Evolutionary conservation across 139 green algal genomes (phyloP).

Genomic region (Chlorella sorokiniana): DNA sequence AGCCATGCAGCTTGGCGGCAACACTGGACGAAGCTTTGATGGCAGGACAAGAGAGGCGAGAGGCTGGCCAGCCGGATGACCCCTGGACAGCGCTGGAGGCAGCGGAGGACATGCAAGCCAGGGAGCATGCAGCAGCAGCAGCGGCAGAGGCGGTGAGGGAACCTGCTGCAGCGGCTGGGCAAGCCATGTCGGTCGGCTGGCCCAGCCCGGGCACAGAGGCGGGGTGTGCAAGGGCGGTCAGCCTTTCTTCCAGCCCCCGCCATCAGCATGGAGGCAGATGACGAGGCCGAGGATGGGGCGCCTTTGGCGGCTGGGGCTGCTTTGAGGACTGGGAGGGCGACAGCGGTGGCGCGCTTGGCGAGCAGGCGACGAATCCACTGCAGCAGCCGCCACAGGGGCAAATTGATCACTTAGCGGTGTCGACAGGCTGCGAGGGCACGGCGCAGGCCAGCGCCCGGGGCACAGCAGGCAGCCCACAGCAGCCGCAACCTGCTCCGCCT

Average conservation of each 20-base stretch:
- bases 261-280: no score
- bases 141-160: neutral
- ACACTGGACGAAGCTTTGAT: neutral
- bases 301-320: neutral
- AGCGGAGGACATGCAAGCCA: neutral
- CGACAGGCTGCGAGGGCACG: neutral
- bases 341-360: no score
- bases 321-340: neutral
- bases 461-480: neutral
- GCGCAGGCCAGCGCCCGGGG: neutral
- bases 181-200: no score
- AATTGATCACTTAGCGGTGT: neutral
- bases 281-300: neutral
- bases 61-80: neutral
- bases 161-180: neutral
- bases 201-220: no score
- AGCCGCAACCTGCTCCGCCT: neutral
- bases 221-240: no score
- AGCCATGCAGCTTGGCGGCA: neutral
- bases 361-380: neutral
- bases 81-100: slow-evolving; percentile 18
- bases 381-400: neutral
- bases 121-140: neutral
- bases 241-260: no score
- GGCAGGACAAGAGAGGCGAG: neutral